phyloP scores from a whole-genome alignment of 768 basidiomycete species.

The Suillus decipiens region DNA sequence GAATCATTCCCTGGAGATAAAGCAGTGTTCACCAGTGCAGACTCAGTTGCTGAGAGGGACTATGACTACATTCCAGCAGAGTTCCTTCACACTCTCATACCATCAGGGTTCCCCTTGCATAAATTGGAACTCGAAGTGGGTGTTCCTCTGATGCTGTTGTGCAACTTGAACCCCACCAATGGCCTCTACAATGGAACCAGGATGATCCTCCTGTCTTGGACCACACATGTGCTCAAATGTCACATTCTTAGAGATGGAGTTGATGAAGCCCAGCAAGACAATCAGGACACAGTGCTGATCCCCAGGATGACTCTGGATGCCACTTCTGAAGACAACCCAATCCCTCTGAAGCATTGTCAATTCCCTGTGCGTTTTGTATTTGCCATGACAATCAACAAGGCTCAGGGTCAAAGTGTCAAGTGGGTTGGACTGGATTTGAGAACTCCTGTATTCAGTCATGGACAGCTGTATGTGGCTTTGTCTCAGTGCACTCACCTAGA shows the following conservation, averaged over 20 bases:
- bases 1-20: conserved; percentile 24
- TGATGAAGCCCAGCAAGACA: conserved; percentile 17
- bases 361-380: conserved; percentile 27
- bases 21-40: conserved; percentile 29
- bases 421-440: too few relatives aligned
- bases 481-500: too few relatives aligned
- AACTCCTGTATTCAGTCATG: too few relatives aligned
- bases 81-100: conserved; percentile 38
- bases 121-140: conserved; percentile 36
- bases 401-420: too few relatives aligned
- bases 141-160: conserved; percentile 43
- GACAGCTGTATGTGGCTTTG: too few relatives aligned
- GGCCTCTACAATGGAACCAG: conserved; percentile 44
- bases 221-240: conserved; percentile 25
- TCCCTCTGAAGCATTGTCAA: conserved; percentile 27
- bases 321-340: conserved; percentile 19
- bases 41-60: conserved; percentile 26
- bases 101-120: conserved; percentile 39
- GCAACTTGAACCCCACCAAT: conserved; percentile 39
- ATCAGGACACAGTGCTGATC: conserved; percentile 27
- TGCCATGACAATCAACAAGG: too few relatives aligned
- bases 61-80: conserved; percentile 37
- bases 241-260: conserved; percentile 26
- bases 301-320: conserved; percentile 29
- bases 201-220: conserved; percentile 20